Evolutionary conservation across 2,329 filamentous ascomycete species (phyloP).

Genomic region (Diaporthe aspalathi): DNA sequence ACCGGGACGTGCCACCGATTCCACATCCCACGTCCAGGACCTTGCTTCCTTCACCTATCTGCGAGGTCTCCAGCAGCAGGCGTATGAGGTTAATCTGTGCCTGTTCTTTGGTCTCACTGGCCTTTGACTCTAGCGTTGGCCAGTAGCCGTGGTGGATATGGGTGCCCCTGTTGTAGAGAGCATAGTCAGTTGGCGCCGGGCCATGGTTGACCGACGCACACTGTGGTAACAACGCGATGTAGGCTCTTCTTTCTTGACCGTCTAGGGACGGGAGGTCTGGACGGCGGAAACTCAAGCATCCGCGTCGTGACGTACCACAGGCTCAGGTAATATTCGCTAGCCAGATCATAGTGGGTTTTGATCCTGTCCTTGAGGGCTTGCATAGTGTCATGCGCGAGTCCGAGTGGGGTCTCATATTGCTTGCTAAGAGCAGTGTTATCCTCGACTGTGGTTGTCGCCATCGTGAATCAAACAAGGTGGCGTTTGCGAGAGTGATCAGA

Average conservation of each 20-base stretch:
- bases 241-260: neutral
- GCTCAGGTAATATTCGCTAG: slow-evolving; percentile 71
- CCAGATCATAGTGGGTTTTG: slow-evolving; percentile 70
- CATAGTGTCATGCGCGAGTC: slow-evolving; percentile 58
- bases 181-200: slow-evolving; percentile 9
- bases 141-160: slow-evolving; percentile 75
- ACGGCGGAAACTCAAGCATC: neutral
- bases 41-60: slow-evolving; percentile 49
- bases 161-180: slow-evolving; percentile 60
- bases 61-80: slow-evolving; percentile 63
- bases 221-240: neutral
- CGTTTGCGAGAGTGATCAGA: neutral
- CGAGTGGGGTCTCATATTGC: slow-evolving; percentile 59
- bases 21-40: slow-evolving; percentile 72
- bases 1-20: slow-evolving; percentile 68
- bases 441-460: slow-evolving; percentile 37
- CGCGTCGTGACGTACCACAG: slow-evolving; percentile 59
- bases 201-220: neutral
- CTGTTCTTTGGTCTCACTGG: slow-evolving; percentile 65
- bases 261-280: neutral
- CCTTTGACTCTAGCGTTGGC: slow-evolving; percentile 56
- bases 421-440: slow-evolving; percentile 54
- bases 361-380: slow-evolving; percentile 67
- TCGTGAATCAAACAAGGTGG: slow-evolving; percentile 4
- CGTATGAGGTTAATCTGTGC: slow-evolving; percentile 69